A percentile compares a stretch with the other conserved stretches of the same genome.
Conservation (phyloP, 2,329 filamentous ascomycete genomes). For the Neonectria sp. region DNA sequence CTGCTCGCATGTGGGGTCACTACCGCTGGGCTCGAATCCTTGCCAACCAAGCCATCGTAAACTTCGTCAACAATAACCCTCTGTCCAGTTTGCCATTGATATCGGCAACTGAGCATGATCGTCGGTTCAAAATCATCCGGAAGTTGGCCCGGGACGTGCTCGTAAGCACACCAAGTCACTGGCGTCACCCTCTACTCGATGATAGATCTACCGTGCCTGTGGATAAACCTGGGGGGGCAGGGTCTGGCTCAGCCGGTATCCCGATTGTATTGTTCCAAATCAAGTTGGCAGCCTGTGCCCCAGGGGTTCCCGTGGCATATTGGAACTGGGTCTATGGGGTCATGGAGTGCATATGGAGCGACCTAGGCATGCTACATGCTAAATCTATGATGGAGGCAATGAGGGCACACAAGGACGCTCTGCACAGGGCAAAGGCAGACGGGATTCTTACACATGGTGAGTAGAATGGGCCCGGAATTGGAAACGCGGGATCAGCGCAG, state of each 20-base stretch:
- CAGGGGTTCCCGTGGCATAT: conserved; percentile 58
- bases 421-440: conserved; percentile 29
- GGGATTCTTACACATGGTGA: conserved; percentile 12
- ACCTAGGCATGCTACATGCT: conserved; percentile 68
- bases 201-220: conserved; percentile 54
- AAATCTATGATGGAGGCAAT: conserved; percentile 60
- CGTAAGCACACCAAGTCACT: conserved; percentile 64
- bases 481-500: conserved; percentile 5
- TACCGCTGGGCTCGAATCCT: conserved; percentile 73
- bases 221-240: conserved; percentile 56
- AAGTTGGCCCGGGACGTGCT: conserved; percentile 61
- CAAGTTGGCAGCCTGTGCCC: conserved; percentile 62
- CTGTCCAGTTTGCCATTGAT: conserved; percentile 54
- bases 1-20: conserved; percentile 71
- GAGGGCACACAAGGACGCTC: conserved; percentile 45
- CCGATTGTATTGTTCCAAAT: conserved; percentile 66
- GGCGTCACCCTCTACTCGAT: conserved; percentile 64
- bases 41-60: conserved; percentile 64
- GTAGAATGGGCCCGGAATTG: not conserved
- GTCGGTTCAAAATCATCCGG: conserved; percentile 53
- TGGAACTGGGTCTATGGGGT: conserved; percentile 62
- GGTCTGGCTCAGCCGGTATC: conserved; percentile 63
- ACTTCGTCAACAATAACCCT: conserved; percentile 56
- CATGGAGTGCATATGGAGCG: conserved; percentile 64
- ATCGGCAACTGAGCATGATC: conserved; percentile 48